Percentiles rank a stretch among this genome's conserved stretches.
These are phyloP conservation scores for Sporothrix curviconia DNA, from an alignment of 2,329 filamentous ascomycete genomes.

Conservation along the genomic window DNA sequence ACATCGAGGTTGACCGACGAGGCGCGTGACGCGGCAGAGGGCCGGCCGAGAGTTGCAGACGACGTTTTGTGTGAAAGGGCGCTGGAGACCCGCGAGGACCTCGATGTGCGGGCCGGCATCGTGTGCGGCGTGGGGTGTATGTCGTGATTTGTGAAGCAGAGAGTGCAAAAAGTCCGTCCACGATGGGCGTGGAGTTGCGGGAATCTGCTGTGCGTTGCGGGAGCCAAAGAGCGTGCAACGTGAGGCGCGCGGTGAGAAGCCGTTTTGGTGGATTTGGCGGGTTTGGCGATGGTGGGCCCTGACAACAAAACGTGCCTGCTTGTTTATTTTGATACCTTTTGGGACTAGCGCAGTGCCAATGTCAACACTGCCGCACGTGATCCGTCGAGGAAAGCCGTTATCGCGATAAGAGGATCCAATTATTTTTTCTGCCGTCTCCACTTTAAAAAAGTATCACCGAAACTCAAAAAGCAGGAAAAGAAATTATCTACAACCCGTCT, in stretches of 20 bases:
- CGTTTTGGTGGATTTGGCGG: too few species aligned
- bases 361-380: conserved; percentile 14
- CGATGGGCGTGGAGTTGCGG: not conserved
- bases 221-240: not conserved
- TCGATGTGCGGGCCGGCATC: conserved; percentile 47
- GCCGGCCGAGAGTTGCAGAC: conserved; percentile 32
- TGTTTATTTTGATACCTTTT: conserved; percentile 19
- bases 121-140: not conserved
- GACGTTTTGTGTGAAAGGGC: conserved; percentile 34
- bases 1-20: conserved; percentile 43
- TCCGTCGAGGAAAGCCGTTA: not conserved
- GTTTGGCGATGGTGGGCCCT: conserved; percentile 12
- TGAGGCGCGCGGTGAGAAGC: not conserved
- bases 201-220: not conserved
- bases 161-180: not conserved
- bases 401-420: conserved; percentile 12
- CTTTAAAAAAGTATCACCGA: conserved; percentile 6
- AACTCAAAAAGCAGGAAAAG: conserved; percentile 1
- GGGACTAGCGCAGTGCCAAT: conserved; percentile 10
- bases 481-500: not conserved
- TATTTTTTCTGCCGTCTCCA: conserved; percentile 14
- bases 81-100: conserved; percentile 39
- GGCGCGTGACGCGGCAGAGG: conserved; percentile 41
- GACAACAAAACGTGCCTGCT: conserved; percentile 11
- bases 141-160: not conserved